Percentiles rank a stretch among this genome's conserved stretches.
These are phyloP conservation scores for Dactylellina leptospora DNA, from an alignment of 2,329 filamentous ascomycete genomes.

Conservation along the genomic window DNA sequence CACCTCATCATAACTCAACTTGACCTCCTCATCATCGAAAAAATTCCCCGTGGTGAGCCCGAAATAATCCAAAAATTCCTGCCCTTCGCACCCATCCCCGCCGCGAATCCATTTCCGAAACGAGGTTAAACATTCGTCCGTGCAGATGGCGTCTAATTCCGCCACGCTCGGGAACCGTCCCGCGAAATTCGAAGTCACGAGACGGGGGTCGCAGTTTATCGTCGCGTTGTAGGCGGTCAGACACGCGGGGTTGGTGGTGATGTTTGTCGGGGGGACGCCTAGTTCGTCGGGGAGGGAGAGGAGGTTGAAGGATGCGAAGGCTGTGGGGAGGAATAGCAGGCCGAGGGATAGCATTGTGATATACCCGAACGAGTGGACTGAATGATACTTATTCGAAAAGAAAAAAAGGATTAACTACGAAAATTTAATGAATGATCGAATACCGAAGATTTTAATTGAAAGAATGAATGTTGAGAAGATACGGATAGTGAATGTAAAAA, in stretches of 20 bases:
- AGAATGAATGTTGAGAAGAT: no score
- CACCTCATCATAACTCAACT: slow-evolving; percentile 5
- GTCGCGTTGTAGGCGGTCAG: slow-evolving; percentile 40
- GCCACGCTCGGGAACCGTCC: neutral
- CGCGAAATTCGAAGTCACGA: no score
- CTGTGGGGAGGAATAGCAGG: slow-evolving; percentile 22
- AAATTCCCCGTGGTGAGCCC: slow-evolving; percentile 5
- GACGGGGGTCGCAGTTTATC: slow-evolving; percentile 35
- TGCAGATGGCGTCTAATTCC: slow-evolving; percentile 23
- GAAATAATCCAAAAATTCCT: slow-evolving; percentile 26
- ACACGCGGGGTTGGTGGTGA: slow-evolving; percentile 20
- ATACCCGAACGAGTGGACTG: neutral
- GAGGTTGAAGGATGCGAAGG: slow-evolving; percentile 40
- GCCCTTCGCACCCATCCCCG: slow-evolving; percentile 10
- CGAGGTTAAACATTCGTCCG: slow-evolving; percentile 6
- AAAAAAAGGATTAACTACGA: no score
- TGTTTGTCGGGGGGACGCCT: slow-evolving; percentile 8
- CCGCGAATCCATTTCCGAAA: slow-evolving; percentile 37
- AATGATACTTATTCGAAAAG: slow-evolving; percentile 6
- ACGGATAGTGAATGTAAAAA: no score
- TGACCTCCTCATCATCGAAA: neutral
- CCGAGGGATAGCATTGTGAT: neutral
- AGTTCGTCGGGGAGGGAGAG: slow-evolving; percentile 17
- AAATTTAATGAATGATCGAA: no score
- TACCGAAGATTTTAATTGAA: no score